Percentiles rank a stretch among this genome's conserved stretches.
Conservation (phyloP, 352 stramenopile genomes). For the Phytophthora capsici region DNA sequence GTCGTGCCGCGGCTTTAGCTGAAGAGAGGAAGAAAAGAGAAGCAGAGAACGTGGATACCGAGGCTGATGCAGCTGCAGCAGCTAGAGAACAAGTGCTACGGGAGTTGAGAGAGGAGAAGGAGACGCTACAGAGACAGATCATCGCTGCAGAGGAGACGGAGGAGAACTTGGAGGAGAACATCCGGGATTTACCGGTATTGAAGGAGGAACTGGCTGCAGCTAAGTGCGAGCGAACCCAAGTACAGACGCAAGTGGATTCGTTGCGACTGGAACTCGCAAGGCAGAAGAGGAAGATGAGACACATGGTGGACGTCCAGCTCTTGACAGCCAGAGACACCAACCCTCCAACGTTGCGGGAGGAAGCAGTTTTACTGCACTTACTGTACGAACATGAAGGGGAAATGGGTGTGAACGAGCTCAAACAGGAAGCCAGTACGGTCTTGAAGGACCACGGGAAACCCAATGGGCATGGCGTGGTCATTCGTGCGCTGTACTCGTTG, state of each 20-base stretch:
- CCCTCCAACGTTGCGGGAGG: constrained; percentile 52
- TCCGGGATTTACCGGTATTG: constrained; percentile 39
- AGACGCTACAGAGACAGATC: constrained; percentile 54
- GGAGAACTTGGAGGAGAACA: constrained; percentile 47
- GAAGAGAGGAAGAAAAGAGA: constrained; percentile 13
- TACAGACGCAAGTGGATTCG: constrained; percentile 47
- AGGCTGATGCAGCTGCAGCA: constrained; percentile 27
- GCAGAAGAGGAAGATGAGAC: constrained; percentile 67
- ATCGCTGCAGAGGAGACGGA: constrained; percentile 48
- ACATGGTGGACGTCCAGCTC: constrained; percentile 74
- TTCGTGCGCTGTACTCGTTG: constrained; percentile 71
- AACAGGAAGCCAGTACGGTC: constrained; percentile 52
- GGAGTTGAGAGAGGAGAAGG: constrained; percentile 52
- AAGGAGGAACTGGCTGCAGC: constrained; percentile 40
- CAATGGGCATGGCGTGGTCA: constrained; percentile 49
- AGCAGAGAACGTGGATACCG: constrained; percentile 14
- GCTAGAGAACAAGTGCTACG: constrained; percentile 40
- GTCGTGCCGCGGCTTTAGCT: constrained; percentile 8
- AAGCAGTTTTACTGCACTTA: constrained; percentile 68
- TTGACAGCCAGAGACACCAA: constrained; percentile 54
- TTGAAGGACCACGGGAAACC: constrained; percentile 52
- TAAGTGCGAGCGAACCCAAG: constrained; percentile 26
- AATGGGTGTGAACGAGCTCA: constrained; percentile 71
- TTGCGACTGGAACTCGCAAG: constrained; percentile 46
- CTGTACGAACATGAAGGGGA: constrained; percentile 67